Percentiles rank a stretch among this genome's conserved stretches.
phyloP scores from a whole-genome alignment of 148 eudicot species.

The Limonium bicolor region DNA sequence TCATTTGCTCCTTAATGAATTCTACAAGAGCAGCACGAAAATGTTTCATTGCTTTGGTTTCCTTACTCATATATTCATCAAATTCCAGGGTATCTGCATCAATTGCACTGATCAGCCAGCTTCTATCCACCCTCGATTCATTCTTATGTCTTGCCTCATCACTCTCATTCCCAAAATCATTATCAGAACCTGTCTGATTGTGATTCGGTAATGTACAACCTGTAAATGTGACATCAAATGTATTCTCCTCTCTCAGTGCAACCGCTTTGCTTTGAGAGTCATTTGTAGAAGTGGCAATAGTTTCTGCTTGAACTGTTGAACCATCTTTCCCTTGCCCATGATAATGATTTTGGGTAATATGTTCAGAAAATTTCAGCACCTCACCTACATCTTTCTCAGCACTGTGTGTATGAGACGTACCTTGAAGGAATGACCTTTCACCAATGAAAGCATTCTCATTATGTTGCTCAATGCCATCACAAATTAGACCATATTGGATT shows the following conservation, averaged over 20 bases:
- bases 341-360: slow-evolving; percentile 19
- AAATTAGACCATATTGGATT: slow-evolving; percentile 48
- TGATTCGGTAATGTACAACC: slow-evolving; percentile 20
- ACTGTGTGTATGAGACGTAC: slow-evolving; percentile 9
- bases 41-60: slow-evolving; percentile 40
- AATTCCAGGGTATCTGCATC: slow-evolving; percentile 21
- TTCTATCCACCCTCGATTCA: slow-evolving; percentile 22
- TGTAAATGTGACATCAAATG: slow-evolving; percentile 17
- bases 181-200: slow-evolving; percentile 10
- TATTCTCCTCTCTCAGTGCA: too few relatives aligned
- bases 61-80: slow-evolving; percentile 20
- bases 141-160: slow-evolving; percentile 14
- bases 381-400: slow-evolving; percentile 1
- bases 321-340: slow-evolving; percentile 13
- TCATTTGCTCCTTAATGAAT: slow-evolving; percentile 68
- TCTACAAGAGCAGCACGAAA: slow-evolving; percentile 81
- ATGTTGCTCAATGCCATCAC: slow-evolving; percentile 48
- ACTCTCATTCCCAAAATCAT: slow-evolving; percentile 12
- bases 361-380: slow-evolving; percentile 10
- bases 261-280: slow-evolving; percentile 17
- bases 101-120: slow-evolving; percentile 21
- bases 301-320: slow-evolving; percentile 28
- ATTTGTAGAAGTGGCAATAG: slow-evolving; percentile 25
- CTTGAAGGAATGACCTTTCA: slow-evolving; percentile 10
- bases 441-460: slow-evolving; percentile 20